Evolutionary conservation across 495 filamentous ascomycete genomes (phyloP).

Genomic region (Penicillium waksmanii): DNA sequence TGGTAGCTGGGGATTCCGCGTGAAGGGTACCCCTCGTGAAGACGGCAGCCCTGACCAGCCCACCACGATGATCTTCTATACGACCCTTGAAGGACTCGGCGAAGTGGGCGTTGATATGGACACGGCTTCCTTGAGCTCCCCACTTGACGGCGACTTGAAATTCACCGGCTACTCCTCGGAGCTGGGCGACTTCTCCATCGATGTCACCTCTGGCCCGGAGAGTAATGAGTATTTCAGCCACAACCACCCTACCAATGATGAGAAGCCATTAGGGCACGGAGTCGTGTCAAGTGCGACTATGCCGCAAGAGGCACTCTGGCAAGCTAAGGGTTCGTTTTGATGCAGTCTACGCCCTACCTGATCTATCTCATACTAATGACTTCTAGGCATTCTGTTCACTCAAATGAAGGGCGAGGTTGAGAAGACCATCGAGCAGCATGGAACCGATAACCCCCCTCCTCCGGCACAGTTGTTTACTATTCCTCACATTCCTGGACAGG

Average conservation of each 20-base stretch:
- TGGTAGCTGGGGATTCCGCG: slow-evolving; percentile 87
- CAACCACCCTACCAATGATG: slow-evolving; percentile 64
- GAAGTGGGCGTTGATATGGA: slow-evolving; percentile 61
- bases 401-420: slow-evolving; percentile 80
- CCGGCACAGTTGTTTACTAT: slow-evolving; percentile 86
- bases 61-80: slow-evolving; percentile 79
- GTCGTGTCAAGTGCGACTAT: slow-evolving; percentile 71
- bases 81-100: slow-evolving; percentile 76
- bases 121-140: slow-evolving; percentile 49
- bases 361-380: slow-evolving; percentile 14
- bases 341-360: background rate
- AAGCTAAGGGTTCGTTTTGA: slow-evolving; percentile 66
- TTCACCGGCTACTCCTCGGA: slow-evolving; percentile 72
- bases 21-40: slow-evolving; percentile 79
- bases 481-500: slow-evolving; percentile 64
- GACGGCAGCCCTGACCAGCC: slow-evolving; percentile 67
- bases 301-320: slow-evolving; percentile 78
- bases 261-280: slow-evolving; percentile 76
- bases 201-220: slow-evolving; percentile 69
- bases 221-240: slow-evolving; percentile 64
- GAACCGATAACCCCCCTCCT: slow-evolving; percentile 73
- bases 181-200: slow-evolving; percentile 83
- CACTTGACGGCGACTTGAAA: slow-evolving; percentile 73
- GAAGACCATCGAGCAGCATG: slow-evolving; percentile 66
- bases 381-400: slow-evolving; percentile 65